Base-by-base conservation (phyloP, 2,329 filamentous ascomycete species). In the Cladophialophora carrionii region DNA sequence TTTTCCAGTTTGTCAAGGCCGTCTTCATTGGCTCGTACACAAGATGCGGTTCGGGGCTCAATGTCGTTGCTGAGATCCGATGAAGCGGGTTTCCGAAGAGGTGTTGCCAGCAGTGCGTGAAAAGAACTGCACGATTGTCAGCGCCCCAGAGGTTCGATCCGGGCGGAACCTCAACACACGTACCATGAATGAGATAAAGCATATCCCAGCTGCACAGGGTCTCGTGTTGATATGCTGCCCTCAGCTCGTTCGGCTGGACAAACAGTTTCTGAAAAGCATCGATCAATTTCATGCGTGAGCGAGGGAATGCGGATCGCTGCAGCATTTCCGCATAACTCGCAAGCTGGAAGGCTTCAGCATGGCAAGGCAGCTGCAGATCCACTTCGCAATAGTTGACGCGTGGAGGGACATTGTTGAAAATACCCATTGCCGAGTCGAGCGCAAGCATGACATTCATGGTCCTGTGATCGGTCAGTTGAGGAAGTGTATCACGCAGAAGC, bases 401-500 rank as follows among this genome's bases (percentile, higher is more conserved):
- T 31, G 76, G 77, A 0, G 79, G 79, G 52, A 78, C 80, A 49
- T 82, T 81, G 52, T 79, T 76, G 66, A 76, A 82, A 64, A 82
- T 81, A 0, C 74, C 76, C 65, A 81, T 79, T 7, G 79, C 79
- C 54, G 76, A 78, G 69, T 82, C 80, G 7, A 82, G 70, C 2
- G 78, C 72, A 0, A 75, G 74, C 17, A 82, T 74, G 9, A 79
- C 73, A 56, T 72, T 76, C 57, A 80, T 77, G 2, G 77, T 76
- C 20, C 79, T 81, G 32, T 10, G 29, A 48, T 7, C 12, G 7
- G 57, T 64, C 32, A 68, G 63, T 20, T n/a, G 26, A 26, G 46
- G 34, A 29, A 20, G 1, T 17, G 9, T 20, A 9, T 17, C 34
- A 9, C 22, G 32, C 24, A n/a, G n/a, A 57, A 29, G 31, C 9